Conservation (phyloP, 768 basidiomycete species). For the Pisolithus marmoratus region DNA sequence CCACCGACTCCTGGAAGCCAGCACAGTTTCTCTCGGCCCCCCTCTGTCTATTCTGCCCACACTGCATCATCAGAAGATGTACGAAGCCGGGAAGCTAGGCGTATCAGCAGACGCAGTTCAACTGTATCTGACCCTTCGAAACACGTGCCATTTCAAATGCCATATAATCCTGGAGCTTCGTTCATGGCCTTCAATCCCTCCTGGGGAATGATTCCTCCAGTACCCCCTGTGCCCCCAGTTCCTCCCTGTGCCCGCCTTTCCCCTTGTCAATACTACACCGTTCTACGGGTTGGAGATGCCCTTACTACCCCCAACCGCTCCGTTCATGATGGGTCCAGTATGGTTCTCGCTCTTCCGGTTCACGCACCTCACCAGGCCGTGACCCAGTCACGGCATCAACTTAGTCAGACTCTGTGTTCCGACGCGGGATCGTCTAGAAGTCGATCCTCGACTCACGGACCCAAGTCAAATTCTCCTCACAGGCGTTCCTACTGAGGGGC, state of each 20-base stretch:
- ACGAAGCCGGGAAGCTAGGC: constrained; percentile 35
- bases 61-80: constrained; percentile 56
- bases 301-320: constrained; percentile 64
- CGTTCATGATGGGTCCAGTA: constrained; percentile 69
- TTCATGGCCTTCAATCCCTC: constrained; percentile 20
- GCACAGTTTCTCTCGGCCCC: constrained; percentile 42
- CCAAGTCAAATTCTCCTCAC: constrained; percentile 18
- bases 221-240: constrained; percentile 30
- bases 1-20: constrained; percentile 32
- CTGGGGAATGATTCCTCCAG: constrained; percentile 16
- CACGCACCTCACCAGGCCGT: constrained; percentile 25
- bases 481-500: constrained; percentile 30
- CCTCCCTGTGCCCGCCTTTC: constrained; percentile 31
- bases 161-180: constrained; percentile 23
- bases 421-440: constrained; percentile 15
- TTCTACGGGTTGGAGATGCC: constrained; percentile 57
- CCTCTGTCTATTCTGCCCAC: constrained; percentile 50
- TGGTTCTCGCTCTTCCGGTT: constrained; percentile 34
- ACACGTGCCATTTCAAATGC: constrained; percentile 16
- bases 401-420: constrained; percentile 14
- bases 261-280: constrained; percentile 33
- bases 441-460: constrained; percentile 9
- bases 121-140: constrained; percentile 30
- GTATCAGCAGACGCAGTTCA: constrained; percentile 37
- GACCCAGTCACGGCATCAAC: constrained; percentile 21